Evolutionary conservation across 176 grass and related monocot genomes (phyloP), one percentile per base, ranked within the genome.

Genomic region (Eragrostis curvula): DNA sequence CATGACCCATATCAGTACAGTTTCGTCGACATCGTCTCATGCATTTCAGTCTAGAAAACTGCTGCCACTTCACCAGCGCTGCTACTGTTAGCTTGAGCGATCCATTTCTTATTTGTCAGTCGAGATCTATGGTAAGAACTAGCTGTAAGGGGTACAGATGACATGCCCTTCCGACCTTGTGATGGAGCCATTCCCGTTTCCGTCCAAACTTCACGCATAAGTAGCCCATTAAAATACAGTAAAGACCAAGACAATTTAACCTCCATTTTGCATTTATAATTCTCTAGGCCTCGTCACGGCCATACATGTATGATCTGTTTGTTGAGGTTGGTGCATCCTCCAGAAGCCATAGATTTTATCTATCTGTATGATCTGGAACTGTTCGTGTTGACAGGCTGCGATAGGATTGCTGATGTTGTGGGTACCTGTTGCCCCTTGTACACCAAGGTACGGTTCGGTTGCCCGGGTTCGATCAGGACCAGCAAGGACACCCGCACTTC

Each of bases 401-500:
- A 43, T 29, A 43, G 71, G 83, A 66, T 58, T 70, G n/a, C 66
- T 23, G 27, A 85, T 72, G 78, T 0, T 2, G 30, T 25, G 57
- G 71, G 77, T 85, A 42, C 29, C 47, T 70, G 21, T 80, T 56
- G 44, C 46, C 46, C 46, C 74, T 42, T 75, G 87, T 3, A 46
- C 81, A 81, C 47, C 72, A 29, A 36, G 66, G 83, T 67, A 82
- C 73, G 66, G 78, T 66, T 67, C 48, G 65, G 83, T 20, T 86
- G 73, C 79, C 47, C 9, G 8, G 25, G 88, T 59, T 82, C 83
- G 73, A 86, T 90, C 88, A 89, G 41, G 57, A 66, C 21, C 68
- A 21, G 80, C 79, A 57, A 72, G 46, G 73, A 78, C 86, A 78
- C 39, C 74, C 36, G 68, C 66, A 44, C 64, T 7, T 25, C 39